phyloP scores from a whole-genome alignment of 2,329 filamentous ascomycete genomes.

The Xylaria hypoxylon region DNA sequence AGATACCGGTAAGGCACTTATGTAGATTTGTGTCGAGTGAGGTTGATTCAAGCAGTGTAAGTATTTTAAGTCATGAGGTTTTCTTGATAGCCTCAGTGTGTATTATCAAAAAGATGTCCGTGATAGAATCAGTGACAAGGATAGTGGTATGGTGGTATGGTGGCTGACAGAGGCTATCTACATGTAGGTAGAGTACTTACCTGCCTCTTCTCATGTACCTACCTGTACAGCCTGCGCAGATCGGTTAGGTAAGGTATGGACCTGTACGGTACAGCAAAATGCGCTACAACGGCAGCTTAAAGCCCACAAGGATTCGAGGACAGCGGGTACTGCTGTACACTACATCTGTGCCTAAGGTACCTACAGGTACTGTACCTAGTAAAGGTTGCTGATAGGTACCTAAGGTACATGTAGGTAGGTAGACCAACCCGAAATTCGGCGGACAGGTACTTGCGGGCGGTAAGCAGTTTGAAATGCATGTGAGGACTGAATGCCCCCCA shows the following conservation, averaged over 20 bases:
- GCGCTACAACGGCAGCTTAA: no score
- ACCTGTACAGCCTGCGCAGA: no score
- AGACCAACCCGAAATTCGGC: not conserved
- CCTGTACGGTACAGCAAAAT: no score
- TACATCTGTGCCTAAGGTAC: no score
- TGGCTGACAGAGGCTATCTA: no score
- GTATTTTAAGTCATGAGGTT: constrained; percentile 1
- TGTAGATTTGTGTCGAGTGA: not conserved
- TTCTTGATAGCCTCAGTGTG: constrained; percentile 9
- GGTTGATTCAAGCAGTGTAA: not conserved
- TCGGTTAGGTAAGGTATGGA: no score
- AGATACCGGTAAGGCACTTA: not conserved
- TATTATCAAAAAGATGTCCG: constrained; percentile 16
- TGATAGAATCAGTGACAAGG: constrained; percentile 21
- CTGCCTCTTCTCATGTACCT: no score
- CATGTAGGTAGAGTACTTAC: not conserved
- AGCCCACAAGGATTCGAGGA: no score
- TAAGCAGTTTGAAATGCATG: not conserved
- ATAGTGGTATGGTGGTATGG: not conserved
- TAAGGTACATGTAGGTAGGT: no score
- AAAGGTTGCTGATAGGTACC: no score
- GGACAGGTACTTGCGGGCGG: not conserved
- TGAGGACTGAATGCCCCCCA: not conserved
- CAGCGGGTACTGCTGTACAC: no score
- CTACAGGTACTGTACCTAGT: no score